phyloP scores from a whole-genome alignment of 305 asterid genomes.

The Fraxinus greggii region DNA sequence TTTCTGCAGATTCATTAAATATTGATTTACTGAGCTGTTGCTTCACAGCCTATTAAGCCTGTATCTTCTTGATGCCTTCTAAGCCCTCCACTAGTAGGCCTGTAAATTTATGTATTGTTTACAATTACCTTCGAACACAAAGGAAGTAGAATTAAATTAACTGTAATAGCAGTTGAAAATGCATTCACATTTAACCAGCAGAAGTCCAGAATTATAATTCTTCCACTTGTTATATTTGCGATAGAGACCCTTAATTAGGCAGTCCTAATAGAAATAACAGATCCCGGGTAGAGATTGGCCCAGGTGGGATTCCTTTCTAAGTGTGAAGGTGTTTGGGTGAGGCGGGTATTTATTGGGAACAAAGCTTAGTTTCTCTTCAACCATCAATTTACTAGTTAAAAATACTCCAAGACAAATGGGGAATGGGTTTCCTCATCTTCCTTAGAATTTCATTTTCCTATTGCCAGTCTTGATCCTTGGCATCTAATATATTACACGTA shows the following conservation, averaged over 20 bases:
- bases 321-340: neutral
- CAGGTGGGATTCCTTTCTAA: neutral
- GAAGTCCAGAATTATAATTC: neutral
- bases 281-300: neutral
- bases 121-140: neutral
- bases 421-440: neutral
- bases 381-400: neutral
- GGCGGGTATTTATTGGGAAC: neutral
- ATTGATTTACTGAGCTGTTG: constrained; percentile 21
- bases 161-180: neutral
- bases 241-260: neutral
- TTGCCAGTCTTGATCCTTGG: neutral
- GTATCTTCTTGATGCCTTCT: constrained; percentile 40
- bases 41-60: constrained; percentile 22
- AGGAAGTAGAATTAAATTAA: neutral
- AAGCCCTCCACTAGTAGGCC: constrained; percentile 75
- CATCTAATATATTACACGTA: neutral
- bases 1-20: neutral
- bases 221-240: neutral
- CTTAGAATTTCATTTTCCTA: neutral
- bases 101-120: neutral
- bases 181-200: neutral
- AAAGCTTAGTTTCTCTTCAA: neutral
- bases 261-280: neutral
- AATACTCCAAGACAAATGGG: neutral